Percentiles rank a stretch among this genome's conserved stretches.
Conservation (phyloP, 495 filamentous ascomycete genomes). For the Aspergillus affinis region DNA sequence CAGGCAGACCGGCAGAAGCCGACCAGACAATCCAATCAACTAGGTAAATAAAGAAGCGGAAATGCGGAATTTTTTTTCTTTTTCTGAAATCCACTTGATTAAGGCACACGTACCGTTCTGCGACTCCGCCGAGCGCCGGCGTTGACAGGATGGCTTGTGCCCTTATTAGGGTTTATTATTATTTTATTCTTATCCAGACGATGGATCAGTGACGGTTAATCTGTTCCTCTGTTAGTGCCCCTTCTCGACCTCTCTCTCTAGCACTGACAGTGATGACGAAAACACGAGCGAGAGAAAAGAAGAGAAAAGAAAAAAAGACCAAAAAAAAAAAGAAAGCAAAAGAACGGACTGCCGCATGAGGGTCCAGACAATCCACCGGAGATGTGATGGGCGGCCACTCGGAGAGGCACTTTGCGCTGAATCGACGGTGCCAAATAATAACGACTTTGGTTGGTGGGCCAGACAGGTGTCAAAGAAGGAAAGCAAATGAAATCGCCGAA, state of each 20-base stretch:
- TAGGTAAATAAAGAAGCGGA: background rate
- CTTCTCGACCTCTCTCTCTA: background rate
- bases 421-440: background rate
- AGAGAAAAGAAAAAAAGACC: background rate
- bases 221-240: too few species aligned
- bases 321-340: conserved; percentile 3
- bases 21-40: background rate
- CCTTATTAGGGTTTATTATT: background rate
- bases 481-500: conserved; percentile 3
- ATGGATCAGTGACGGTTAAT: background rate
- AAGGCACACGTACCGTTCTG: background rate
- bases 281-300: background rate
- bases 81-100: background rate
- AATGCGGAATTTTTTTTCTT: too few species aligned
- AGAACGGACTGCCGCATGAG: background rate
- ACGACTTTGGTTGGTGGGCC: conserved; percentile 5
- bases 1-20: background rate
- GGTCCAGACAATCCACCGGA: background rate
- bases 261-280: background rate
- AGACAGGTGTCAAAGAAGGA: conserved; percentile 23
- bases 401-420: background rate
- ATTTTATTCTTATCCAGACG: background rate
- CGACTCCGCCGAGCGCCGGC: background rate
- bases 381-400: background rate
- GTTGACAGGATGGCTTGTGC: too few species aligned